Evolutionary conservation across 306 rosid genomes (phyloP).

Genomic region (Abrus pulchellus): DNA sequence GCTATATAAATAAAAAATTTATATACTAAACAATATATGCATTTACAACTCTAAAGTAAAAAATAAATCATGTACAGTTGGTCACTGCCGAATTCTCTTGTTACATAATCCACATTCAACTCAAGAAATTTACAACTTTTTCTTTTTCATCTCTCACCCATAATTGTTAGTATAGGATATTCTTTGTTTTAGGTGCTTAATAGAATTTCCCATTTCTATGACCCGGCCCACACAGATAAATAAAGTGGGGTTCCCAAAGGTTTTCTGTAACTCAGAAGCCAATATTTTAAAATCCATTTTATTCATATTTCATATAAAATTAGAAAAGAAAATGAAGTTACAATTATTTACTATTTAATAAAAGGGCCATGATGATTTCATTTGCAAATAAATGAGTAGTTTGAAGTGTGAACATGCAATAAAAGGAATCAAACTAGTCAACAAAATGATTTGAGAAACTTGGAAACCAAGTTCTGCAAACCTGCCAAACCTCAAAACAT

Average conservation of each 20-base stretch:
- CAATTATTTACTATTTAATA: not conserved
- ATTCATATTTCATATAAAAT: not conserved
- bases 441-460: conserved; percentile 38
- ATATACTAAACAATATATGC: not conserved
- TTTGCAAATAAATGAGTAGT: not conserved
- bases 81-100: not conserved
- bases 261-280: not conserved
- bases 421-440: conserved; percentile 56
- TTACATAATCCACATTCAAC: not conserved
- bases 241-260: not conserved
- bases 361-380: not conserved
- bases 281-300: not conserved
- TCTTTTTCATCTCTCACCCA: not conserved
- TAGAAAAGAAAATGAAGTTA: not conserved
- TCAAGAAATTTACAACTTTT: not conserved
- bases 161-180: not conserved
- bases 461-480: conserved; percentile 50
- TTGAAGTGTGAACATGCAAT: conserved; percentile 53
- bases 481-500: conserved; percentile 60
- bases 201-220: not conserved
- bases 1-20: not conserved
- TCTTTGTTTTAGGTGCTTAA: not conserved
- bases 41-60: not conserved
- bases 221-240: not conserved
- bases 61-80: not conserved